Conservation (phyloP, 1,284 basidiomycete genomes). For the Apiotrichum gamsii region DNA sequence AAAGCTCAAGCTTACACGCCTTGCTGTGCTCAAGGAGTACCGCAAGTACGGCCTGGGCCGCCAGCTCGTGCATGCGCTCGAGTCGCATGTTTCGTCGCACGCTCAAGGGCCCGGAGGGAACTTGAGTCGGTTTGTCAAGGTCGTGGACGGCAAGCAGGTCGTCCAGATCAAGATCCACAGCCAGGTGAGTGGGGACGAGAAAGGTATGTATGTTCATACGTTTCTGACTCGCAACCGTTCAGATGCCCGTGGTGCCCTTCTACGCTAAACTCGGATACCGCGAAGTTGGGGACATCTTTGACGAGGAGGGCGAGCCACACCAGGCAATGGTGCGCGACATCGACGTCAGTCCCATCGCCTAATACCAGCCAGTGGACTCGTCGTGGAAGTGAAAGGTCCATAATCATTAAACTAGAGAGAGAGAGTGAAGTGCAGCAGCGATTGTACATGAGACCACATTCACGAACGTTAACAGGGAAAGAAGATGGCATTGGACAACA, state of each 20-base stretch:
- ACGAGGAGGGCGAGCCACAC: slow-evolving; percentile 52
- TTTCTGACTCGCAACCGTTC: too few relatives aligned
- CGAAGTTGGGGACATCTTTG: slow-evolving; percentile 56
- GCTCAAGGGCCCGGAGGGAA: too few relatives aligned
- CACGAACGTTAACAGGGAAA: too few relatives aligned
- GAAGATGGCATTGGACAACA: too few relatives aligned
- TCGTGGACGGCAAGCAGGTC: slow-evolving; percentile 15
- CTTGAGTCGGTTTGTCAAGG: slow-evolving; percentile 6
- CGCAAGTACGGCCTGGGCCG: slow-evolving; percentile 38
- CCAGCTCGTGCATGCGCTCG: slow-evolving; percentile 27
- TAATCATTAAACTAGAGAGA: not conserved
- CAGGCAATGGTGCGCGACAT: slow-evolving; percentile 10
- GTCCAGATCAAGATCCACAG: slow-evolving; percentile 33
- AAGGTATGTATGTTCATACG: too few relatives aligned
- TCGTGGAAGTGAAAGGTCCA: not conserved
- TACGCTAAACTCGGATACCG: slow-evolving; percentile 56
- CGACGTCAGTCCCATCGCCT: too few relatives aligned
- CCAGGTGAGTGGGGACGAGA: slow-evolving; percentile 37
- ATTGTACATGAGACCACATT: too few relatives aligned
- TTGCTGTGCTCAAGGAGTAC: slow-evolving; percentile 36
- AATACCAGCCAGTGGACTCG: too few relatives aligned
- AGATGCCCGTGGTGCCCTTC: slow-evolving; percentile 41
- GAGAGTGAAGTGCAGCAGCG: not conserved
- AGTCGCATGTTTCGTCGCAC: slow-evolving; percentile 19
- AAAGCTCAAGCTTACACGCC: slow-evolving; percentile 37